These are phyloP conservation scores for Stylonectria norvegica DNA, from an alignment of 2,329 filamentous ascomycete genomes.

Conservation along the genomic window DNA sequence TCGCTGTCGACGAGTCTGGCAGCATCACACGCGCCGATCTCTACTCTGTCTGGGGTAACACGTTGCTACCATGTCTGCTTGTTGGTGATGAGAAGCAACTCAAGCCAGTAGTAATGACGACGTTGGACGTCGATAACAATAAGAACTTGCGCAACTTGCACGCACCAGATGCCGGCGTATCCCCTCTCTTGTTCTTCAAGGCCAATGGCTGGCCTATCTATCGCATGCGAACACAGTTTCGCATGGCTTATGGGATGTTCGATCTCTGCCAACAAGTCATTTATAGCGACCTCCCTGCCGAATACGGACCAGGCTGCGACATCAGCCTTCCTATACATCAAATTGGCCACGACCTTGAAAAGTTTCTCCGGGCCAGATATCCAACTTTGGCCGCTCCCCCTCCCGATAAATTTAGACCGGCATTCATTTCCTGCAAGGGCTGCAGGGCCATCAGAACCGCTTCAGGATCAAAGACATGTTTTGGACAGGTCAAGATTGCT, in stretches of 20 bases:
- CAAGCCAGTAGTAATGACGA: constrained; percentile 5
- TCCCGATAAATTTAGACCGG: constrained; percentile 3
- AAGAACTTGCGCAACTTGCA: constrained; percentile 10
- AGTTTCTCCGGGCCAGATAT: constrained; percentile 2
- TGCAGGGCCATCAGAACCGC: not conserved
- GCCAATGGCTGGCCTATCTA: constrained; percentile 14
- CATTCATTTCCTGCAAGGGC: constrained; percentile 20
- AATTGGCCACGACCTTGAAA: constrained; percentile 42
- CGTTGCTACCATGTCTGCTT: constrained; percentile 17
- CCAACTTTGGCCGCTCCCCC: constrained; percentile 1
- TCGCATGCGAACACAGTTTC: constrained; percentile 17
- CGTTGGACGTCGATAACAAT: not conserved
- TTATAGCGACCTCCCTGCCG: constrained; percentile 11
- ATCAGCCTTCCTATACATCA: constrained; percentile 53
- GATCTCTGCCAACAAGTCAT: constrained; percentile 12
- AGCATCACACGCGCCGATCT: constrained; percentile 18
- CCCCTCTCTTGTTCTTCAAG: constrained; percentile 11
- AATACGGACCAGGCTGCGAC: constrained; percentile 27
- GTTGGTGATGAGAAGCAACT: constrained; percentile 19
- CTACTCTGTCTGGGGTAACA: constrained; percentile 21
- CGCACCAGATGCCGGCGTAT: constrained; percentile 7
- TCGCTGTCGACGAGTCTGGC: constrained; percentile 23
- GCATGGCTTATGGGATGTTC: constrained; percentile 21
- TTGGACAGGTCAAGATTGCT: constrained; percentile 14
- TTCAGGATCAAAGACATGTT: constrained; percentile 8